A percentile compares a stretch with the other conserved stretches of the same genome.
These are phyloP conservation scores for Helicocarpus griseus DNA, from an alignment of 2,329 filamentous ascomycete genomes.

Conservation along the genomic window DNA sequence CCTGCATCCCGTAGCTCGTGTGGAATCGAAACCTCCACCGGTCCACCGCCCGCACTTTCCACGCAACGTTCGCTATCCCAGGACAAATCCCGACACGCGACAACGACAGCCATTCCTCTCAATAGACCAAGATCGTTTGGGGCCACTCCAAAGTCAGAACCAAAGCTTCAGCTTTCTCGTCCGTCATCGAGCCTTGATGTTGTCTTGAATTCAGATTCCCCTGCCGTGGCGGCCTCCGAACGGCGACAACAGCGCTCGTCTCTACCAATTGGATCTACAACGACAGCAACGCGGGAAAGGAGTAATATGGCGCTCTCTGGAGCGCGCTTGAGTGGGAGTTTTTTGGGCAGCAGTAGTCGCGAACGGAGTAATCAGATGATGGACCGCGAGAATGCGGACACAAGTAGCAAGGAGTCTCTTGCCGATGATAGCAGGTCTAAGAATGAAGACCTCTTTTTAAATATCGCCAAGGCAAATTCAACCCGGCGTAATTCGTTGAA, in stretches of 20 bases:
- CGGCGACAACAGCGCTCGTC: constrained; percentile 9
- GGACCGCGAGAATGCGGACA: constrained; percentile 4
- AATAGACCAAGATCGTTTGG: constrained; percentile 10
- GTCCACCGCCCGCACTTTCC: constrained; percentile 42
- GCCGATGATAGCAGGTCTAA: constrained; percentile 29
- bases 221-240: constrained; percentile 22
- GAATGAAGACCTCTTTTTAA: constrained; percentile 38
- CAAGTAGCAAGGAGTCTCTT: constrained; percentile 21
- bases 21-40: constrained; percentile 42
- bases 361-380: background rate
- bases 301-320: background rate
- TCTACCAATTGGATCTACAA: background rate
- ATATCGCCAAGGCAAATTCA: constrained; percentile 36
- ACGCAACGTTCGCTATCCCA: constrained; percentile 34
- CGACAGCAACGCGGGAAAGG: background rate
- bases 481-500: constrained; percentile 27
- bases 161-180: constrained; percentile 8
- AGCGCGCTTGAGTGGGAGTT: constrained; percentile 16
- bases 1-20: constrained; percentile 40
- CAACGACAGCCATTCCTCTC: constrained; percentile 2
- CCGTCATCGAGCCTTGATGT: constrained; percentile 16
- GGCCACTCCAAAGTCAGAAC: constrained; percentile 3
- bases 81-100: constrained; percentile 21
- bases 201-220: constrained; percentile 16
- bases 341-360: constrained; percentile 12